Base-by-base conservation (phyloP, 306 rosid genomes). In the Sesbania bispinosa region DNA sequence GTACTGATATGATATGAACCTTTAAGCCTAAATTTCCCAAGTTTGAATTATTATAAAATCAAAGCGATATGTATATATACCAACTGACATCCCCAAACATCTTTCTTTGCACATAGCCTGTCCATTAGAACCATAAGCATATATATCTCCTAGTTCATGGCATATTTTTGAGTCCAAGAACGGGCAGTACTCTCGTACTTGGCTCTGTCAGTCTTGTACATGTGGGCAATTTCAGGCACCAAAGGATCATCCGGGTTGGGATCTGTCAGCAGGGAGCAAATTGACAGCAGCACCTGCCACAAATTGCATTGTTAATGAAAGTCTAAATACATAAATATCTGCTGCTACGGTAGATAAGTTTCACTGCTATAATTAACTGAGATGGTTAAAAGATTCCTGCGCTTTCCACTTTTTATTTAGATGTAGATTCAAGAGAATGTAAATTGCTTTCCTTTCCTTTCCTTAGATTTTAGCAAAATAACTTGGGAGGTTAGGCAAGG, bases 151-250 rank as follows among this genome's bases (percentile, higher is more conserved):
- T 74, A 81, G 50, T 74, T 72, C 86, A 83, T 83, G 21, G 88
- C 88, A 38, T 77, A 77, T 79, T 85, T 85, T 80, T 85, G 86
- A 41, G 89, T 85, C 89, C 86, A 85, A 16, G 84, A 78, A 36
- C 89, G 86, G 23, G 89, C 89, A 8, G 86, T 85, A 16, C 18
- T 76, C 82, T 78, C 84, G 11, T 81, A 81, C 81, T 81, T 81
- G 50, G 79, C 77, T 39, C 69, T 71, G 86, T 84, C 88, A 0
- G 73, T 78, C 81, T 84, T 84, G 71, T 84, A 84, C 88, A 81
- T 81, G 45, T 81, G 75, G 26, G 88, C 88, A 66, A 84, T 81
- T 71, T 84, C 88, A 16, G 88, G 88, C 65, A 84, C 88, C 76
- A 84, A 72, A 48, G 88, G 88, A 9, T 84, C 86, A 10, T 84